Evolutionary conservation across 345 rosid genomes (phyloP).

Genomic region (Ceriops tagal): DNA sequence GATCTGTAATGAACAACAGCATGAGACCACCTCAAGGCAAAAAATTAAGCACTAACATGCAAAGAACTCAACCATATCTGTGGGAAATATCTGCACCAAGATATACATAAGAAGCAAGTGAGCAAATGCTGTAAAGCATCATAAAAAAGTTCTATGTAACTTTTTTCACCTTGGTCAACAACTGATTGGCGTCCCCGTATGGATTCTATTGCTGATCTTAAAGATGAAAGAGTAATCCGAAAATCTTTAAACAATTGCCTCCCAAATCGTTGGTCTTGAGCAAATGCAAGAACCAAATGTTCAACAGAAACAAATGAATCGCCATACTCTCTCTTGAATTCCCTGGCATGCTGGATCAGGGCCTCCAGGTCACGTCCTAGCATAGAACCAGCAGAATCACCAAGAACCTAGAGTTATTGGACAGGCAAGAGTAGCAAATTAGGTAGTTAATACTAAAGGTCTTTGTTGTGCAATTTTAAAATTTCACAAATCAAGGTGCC

Average conservation of each 20-base stretch:
- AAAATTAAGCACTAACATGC: not conserved
- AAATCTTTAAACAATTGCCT: constrained; percentile 83
- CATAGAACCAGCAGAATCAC: constrained; percentile 91
- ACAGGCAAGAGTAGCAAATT: constrained; percentile 6
- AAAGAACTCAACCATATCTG: no score
- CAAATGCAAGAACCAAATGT: constrained; percentile 87
- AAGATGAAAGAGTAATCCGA: constrained; percentile 52
- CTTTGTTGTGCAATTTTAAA: not conserved
- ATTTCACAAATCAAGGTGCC: not conserved
- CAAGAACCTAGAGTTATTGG: constrained; percentile 58
- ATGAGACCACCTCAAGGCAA: constrained; percentile 12
- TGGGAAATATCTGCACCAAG: no score
- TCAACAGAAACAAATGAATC: constrained; percentile 95
- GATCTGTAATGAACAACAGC: constrained; percentile 48
- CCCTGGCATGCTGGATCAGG: constrained; percentile 72
- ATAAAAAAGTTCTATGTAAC: not conserved
- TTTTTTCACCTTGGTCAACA: constrained; percentile 75
- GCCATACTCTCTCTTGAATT: constrained; percentile 78
- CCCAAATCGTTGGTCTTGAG: constrained; percentile 84
- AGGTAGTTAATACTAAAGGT: not conserved
- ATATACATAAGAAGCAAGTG: not conserved
- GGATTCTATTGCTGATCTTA: constrained; percentile 83
- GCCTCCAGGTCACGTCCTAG: constrained; percentile 92
- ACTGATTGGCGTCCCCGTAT: constrained; percentile 97
- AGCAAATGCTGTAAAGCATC: not conserved